Evolutionary conservation across 352 stramenopile species (phyloP), one percentile per base, ranked within the genome.

Genomic region (Globisporangium yorkense): DNA sequence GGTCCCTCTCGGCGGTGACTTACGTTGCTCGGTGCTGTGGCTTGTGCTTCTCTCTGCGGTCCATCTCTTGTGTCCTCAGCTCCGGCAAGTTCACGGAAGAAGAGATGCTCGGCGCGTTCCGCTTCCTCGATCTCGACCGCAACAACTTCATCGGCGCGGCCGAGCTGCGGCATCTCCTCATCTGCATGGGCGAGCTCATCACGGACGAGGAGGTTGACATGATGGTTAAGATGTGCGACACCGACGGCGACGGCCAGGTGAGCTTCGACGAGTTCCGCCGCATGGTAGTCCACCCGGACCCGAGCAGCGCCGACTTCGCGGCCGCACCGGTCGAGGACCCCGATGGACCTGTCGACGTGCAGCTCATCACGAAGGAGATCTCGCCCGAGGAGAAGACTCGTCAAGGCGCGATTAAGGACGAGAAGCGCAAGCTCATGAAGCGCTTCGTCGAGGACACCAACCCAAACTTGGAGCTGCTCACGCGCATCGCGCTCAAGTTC

Each of bases 141-240:
- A 98, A 98, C 75, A 82, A 80, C 13, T 97, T 95, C 65, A 92
- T 98, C 47, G 89, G 92, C 13, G 91, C 93, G 18, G 78, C 87
- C 1, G 94, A 98, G 61, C 77, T 98, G 9, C 80, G 91, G 0
- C 94, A 98, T 63, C 80, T 97, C 51, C 72, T 98, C 1, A 92
- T 98, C 40, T 98, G 93, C 65, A 98, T 98, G 92, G 94, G 94
- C 35, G 92, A 98, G 66, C 81, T 97, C 46, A 93, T 98, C 55
- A 98, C 93, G 6, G 93, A 98, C 60, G 93, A 97, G 53, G 94
- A 98, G 55, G 74, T 97, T 10, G 85, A 97, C 56, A 81, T 89
- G 70, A 98, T 98, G 93, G 88, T 98, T 51, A 74, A 77, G 44
- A 86, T 98, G 61, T 90, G 96, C 35, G 94, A 98, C 67, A 70